phyloP scores from a whole-genome alignment of 2,329 filamentous ascomycete species.

The Parafenestella ontariensis region DNA sequence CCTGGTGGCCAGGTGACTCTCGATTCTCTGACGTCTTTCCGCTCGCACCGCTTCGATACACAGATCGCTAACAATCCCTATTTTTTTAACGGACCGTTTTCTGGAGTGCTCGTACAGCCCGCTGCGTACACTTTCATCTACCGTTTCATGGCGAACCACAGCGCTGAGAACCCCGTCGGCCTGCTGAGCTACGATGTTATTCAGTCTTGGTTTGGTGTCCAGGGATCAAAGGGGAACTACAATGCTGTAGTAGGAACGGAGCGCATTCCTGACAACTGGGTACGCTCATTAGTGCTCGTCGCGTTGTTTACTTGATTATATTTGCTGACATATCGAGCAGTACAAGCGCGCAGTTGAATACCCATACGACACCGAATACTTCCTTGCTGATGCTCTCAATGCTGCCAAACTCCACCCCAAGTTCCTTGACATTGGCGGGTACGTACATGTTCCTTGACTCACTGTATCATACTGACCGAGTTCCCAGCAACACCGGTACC shows the following conservation, averaged over 20 bases:
- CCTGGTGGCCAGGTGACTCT: constrained; percentile 28
- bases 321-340: constrained; percentile 3
- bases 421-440: constrained; percentile 30
- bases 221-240: constrained; percentile 21
- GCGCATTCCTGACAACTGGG: constrained; percentile 30
- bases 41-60: constrained; percentile 26
- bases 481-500: constrained; percentile 26
- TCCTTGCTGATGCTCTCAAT: constrained; percentile 24
- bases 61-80: constrained; percentile 26
- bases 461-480: not conserved
- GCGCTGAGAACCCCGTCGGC: constrained; percentile 22
- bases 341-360: constrained; percentile 30
- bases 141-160: constrained; percentile 37
- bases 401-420: constrained; percentile 29
- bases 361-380: constrained; percentile 29
- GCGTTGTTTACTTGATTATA: not conserved
- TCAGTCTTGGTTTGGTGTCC: constrained; percentile 32
- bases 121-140: constrained; percentile 36
- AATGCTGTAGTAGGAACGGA: constrained; percentile 25
- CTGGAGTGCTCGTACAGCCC: constrained; percentile 31
- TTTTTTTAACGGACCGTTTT: constrained; percentile 34
- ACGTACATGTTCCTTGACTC: not conserved
- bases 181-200: constrained; percentile 21
- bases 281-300: not conserved
- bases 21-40: constrained; percentile 27